Base-by-base conservation (phyloP, 805 yeast species). In the Candida ficus region DNA sequence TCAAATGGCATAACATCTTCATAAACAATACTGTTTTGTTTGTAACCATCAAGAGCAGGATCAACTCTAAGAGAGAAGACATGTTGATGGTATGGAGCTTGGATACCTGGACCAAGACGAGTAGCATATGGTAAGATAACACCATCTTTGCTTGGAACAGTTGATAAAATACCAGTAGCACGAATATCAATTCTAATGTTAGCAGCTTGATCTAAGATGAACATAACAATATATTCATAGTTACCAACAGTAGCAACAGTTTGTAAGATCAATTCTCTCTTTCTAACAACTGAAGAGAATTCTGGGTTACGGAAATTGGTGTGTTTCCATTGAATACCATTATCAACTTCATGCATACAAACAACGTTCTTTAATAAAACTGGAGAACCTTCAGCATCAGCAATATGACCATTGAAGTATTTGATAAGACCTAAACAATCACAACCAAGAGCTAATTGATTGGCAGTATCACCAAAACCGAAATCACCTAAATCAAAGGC, bases 61-160 rank as follows among this genome's bases (percentile, higher is more conserved):
- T 84, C 93, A 54, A 85, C 75, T 71, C 93, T 78, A 66, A 83
- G 79, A 11, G 85, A 76, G 53, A 84, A 68, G 58, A 84, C 71
- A 66, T 84, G 95, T 66, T 84, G 95, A 61, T 84, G 95, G 69
- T 79, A 81, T 23, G 91, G 81, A 38, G 95, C 95, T 75, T 82
- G 74, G 42, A 80, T 89, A 56, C 82, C 80, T 48, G 89, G 90
- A 34, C 86, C 88, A 43, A 84, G 82, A 48, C 73, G 71, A 28
- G 89, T 84, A 54, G 89, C 90, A 56, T 63, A 68, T 48, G 17
- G 17, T 14, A 29, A 16, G 10, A 14, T 16, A 29, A 29, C 17
- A 29, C 17, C n/a, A 29, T 29, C 31, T 83, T 83, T 46, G 81
- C 84, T 40, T 66, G 71, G 45, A 71, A 80, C 83, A 44, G 95